A percentile compares a stretch with the other conserved stretches of the same genome.
These are phyloP conservation scores for Penicillium alfredii DNA, from an alignment of 495 filamentous ascomycete genomes.

Conservation along the genomic window DNA sequence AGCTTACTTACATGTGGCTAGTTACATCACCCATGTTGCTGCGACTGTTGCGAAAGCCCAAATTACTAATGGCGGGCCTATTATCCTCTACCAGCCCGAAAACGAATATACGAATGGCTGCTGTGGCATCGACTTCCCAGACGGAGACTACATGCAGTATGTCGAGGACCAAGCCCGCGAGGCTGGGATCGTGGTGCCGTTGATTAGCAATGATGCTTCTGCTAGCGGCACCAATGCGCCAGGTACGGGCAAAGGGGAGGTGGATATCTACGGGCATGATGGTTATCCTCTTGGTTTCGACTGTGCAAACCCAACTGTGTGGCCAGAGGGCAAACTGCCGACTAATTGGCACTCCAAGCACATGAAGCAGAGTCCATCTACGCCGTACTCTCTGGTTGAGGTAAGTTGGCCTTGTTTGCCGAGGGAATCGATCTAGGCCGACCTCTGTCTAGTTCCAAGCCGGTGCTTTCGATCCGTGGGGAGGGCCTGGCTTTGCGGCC, in stretches of 20 bases:
- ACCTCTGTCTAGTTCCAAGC: constrained; percentile 54
- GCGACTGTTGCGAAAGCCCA: constrained; percentile 65
- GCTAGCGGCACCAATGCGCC: constrained; percentile 58
- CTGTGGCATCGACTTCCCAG: constrained; percentile 43
- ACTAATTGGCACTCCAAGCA: constrained; percentile 45
- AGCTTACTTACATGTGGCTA: constrained; percentile 8
- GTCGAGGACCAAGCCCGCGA: constrained; percentile 61
- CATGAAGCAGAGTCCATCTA: constrained; percentile 53
- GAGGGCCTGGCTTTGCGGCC: constrained; percentile 58
- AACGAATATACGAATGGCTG: constrained; percentile 62
- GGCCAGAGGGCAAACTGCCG: constrained; percentile 43
- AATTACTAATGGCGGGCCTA: constrained; percentile 71
- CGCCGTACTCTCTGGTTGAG: constrained; percentile 64
- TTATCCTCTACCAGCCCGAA: constrained; percentile 74
- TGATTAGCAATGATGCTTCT: constrained; percentile 69
- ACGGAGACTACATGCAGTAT: constrained; percentile 62
- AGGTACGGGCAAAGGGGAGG: constrained; percentile 54
- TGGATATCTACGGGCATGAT: constrained; percentile 77
- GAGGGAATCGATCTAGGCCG: constrained; percentile 1
- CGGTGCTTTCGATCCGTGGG: constrained; percentile 73
- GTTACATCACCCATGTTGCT: constrained; percentile 43
- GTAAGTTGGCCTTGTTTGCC: constrained; percentile 18
- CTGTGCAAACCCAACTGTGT: constrained; percentile 47
- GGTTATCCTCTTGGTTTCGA: constrained; percentile 64
- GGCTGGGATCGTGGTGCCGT: constrained; percentile 65